Base-by-base conservation (phyloP, 345 rosid genomes). In the Camelina hispida region DNA sequence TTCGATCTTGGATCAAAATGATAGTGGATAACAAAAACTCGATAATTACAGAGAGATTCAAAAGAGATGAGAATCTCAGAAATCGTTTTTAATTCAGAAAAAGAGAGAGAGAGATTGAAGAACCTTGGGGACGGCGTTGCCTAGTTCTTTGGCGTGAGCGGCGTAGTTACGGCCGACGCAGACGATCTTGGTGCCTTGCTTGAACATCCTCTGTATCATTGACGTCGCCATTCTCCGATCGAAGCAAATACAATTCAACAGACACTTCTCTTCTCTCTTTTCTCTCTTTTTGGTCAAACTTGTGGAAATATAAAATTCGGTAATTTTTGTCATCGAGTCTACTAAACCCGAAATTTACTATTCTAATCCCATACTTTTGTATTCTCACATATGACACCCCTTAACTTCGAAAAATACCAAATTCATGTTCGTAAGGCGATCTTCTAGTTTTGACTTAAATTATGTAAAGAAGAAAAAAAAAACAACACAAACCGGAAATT, bases 71-170 rank as follows among this genome's bases (percentile, higher is more conserved):
- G 9, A 25, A 64, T 64, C 54, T 22, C n/a, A 28, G 25, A 2
- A 43, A 28, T 28, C 0, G 4, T 28, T 28, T 28, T 20, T 2
- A 15, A 4, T 63, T 46, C 15, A 12, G 12, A 12, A 53, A 17
- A 14, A 37, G 0, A 11, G 0, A 38, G 1, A 11, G 0, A 60
- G 30, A 28, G 30, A 28, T 22, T 37, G 74, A 5, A 10, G 15
- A 55, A 89, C 98, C 93, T 90, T 90, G 43, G 99, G 97, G 35
- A 95, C 93, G 74, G 99, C 93, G 91, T 95, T 92, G 80, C 98
- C 99, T 43, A 95, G 94, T 28, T 95, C 99, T 77, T 87, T 89
- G 78, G 99, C 93, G 79, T 95, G 99, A 38, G 99, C 97, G 50
- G 89, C 91, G 80, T 95, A 95, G 90, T 95, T 95, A 11, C 97